phyloP scores from a whole-genome alignment of 2,329 filamentous ascomycete genomes.

The Calonectria pauciramosa region DNA sequence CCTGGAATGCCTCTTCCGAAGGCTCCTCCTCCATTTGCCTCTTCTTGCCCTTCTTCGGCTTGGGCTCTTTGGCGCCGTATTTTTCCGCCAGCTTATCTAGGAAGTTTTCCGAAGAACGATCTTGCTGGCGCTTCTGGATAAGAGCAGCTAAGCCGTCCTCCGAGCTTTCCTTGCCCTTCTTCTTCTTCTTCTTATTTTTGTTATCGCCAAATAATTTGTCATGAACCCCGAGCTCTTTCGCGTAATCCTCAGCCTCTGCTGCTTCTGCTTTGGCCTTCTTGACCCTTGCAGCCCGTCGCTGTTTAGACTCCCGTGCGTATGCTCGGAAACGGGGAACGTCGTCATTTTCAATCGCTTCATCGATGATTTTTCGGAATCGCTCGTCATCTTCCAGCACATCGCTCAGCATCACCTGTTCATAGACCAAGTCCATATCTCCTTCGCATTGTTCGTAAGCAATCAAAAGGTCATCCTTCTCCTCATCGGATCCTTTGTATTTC shows the following conservation, averaged over 20 bases:
- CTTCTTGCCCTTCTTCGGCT: conserved; percentile 67
- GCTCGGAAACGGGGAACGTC: conserved; percentile 76
- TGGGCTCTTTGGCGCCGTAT: conserved; percentile 67
- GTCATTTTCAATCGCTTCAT: conserved; percentile 80
- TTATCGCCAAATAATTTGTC: conserved; percentile 74
- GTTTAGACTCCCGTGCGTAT: conserved; percentile 82
- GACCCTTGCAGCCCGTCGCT: conserved; percentile 69
- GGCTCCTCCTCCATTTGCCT: conserved; percentile 72
- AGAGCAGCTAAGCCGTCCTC: conserved; percentile 76
- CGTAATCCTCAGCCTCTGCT: conserved; percentile 80
- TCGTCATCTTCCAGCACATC: conserved; percentile 87
- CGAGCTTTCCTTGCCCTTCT: conserved; percentile 53
- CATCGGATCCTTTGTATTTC: conserved; percentile 87
- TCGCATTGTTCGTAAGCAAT: conserved; percentile 79
- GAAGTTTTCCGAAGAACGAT: conserved; percentile 68
- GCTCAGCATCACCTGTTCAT: conserved; percentile 88
- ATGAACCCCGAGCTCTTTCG: conserved; percentile 80
- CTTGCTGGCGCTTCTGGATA: conserved; percentile 79
- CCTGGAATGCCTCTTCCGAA: conserved; percentile 73
- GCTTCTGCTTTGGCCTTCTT: conserved; percentile 77
- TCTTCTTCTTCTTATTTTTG: conserved; percentile 61
- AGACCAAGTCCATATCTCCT: conserved; percentile 83
- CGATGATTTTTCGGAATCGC: conserved; percentile 84
- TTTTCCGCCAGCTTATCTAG: conserved; percentile 83
- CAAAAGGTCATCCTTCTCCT: conserved; percentile 85